Percentiles rank a stretch among this genome's conserved stretches.
phyloP scores from a whole-genome alignment of 495 filamentous ascomycete species.

The Cercophora samala region DNA sequence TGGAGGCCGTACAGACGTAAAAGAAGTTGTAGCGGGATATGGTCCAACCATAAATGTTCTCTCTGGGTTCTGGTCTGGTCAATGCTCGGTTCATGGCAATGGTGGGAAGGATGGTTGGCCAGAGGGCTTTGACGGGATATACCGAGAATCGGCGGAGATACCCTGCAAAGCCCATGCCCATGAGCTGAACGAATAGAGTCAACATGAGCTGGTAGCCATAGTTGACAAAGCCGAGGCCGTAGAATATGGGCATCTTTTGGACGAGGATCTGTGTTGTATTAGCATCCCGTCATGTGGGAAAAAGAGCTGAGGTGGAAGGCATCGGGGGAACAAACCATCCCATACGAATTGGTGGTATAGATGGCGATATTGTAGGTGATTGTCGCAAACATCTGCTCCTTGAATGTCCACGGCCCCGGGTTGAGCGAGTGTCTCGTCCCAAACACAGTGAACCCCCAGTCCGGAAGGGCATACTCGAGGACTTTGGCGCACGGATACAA shows the following conservation, averaged over 20 bases:
- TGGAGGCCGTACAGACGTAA: slow-evolving; percentile 27
- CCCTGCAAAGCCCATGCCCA: slow-evolving; percentile 46
- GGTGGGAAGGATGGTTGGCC: slow-evolving; percentile 31
- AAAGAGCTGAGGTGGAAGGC: too few species aligned
- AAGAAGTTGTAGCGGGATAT: slow-evolving; percentile 42
- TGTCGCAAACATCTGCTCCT: slow-evolving; percentile 45
- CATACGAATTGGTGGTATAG: slow-evolving; percentile 35
- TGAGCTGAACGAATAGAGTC: slow-evolving; percentile 40
- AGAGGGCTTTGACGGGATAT: slow-evolving; percentile 34
- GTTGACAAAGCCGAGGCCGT: slow-evolving; percentile 28
- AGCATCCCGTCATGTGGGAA: background rate
- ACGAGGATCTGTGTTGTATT: slow-evolving; percentile 26
- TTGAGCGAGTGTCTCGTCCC: slow-evolving; percentile 37
- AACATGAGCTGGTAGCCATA: slow-evolving; percentile 41
- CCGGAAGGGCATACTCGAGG: slow-evolving; percentile 29
- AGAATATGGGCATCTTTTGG: slow-evolving; percentile 27
- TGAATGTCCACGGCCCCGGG: slow-evolving; percentile 44
- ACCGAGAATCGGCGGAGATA: slow-evolving; percentile 52
- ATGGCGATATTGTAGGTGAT: slow-evolving; percentile 37
- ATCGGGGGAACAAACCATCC: slow-evolving; percentile 29
- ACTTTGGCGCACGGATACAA: slow-evolving; percentile 38
- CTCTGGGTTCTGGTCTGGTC: slow-evolving; percentile 24
- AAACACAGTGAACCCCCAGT: slow-evolving; percentile 32
- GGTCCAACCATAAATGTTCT: slow-evolving; percentile 38
- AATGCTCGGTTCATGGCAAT: slow-evolving; percentile 36